Conservation (phyloP, 1,284 basidiomycete species). For the Phylloboletellus chloephorus region DNA sequence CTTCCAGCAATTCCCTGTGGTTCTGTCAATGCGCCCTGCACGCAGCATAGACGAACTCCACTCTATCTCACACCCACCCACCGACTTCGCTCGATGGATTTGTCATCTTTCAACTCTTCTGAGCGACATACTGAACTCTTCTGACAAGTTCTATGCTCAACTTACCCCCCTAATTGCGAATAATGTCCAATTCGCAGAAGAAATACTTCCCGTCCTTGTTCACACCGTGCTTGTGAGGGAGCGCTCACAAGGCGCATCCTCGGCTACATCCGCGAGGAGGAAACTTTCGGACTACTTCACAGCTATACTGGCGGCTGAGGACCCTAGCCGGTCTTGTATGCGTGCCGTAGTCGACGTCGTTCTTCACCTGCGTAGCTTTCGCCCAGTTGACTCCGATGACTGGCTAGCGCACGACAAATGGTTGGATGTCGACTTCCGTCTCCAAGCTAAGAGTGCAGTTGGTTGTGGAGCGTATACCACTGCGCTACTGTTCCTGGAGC, state of each 20-base stretch:
- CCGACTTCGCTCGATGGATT: slow-evolving; percentile 64
- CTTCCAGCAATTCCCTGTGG: slow-evolving; percentile 43
- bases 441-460: slow-evolving; percentile 74
- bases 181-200: slow-evolving; percentile 56
- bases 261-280: slow-evolving; percentile 13
- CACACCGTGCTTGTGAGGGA: slow-evolving; percentile 59
- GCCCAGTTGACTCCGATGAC: slow-evolving; percentile 40
- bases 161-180: slow-evolving; percentile 54
- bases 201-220: slow-evolving; percentile 71
- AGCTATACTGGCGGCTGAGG: slow-evolving; percentile 44
- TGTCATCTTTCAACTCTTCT: slow-evolving; percentile 55
- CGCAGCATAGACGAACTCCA: slow-evolving; percentile 39
- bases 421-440: slow-evolving; percentile 72
- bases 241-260: slow-evolving; percentile 7
- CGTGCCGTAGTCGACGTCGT: slow-evolving; percentile 71
- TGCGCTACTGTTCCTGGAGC: slow-evolving; percentile 84
- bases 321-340: slow-evolving; percentile 44
- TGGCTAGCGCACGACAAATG: slow-evolving; percentile 73
- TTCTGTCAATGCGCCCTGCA: slow-evolving; percentile 25
- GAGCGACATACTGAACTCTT: slow-evolving; percentile 49
- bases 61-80: slow-evolving; percentile 35
- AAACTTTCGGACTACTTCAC: slow-evolving; percentile 63
- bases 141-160: slow-evolving; percentile 66
- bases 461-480: slow-evolving; percentile 82
- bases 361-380: slow-evolving; percentile 76